These are phyloP conservation scores for Gynostemma pentaphyllum DNA, from an alignment of 306 rosid genomes.

Conservation along the genomic window DNA sequence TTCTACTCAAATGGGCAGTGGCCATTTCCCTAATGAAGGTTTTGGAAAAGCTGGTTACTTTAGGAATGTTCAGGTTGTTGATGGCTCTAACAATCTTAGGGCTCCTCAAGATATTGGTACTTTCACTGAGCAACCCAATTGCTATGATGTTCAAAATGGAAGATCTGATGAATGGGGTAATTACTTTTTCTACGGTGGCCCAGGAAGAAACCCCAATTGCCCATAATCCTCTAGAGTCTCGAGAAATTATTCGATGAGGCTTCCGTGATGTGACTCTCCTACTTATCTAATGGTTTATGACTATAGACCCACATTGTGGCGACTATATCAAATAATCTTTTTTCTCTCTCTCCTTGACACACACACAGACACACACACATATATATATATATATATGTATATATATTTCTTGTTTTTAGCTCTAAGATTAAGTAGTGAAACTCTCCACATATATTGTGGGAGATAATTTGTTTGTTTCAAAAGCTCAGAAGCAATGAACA, in stretches of 20 bases:
- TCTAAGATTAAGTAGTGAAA: too few species aligned
- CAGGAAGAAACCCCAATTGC: conserved; percentile 80
- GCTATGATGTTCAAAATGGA: conserved; percentile 79
- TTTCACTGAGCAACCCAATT: conserved; percentile 69
- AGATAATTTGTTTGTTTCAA: not conserved
- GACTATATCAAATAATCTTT: not conserved
- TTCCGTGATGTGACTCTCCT: too few species aligned
- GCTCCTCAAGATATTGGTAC: conserved; percentile 72
- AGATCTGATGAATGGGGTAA: conserved; percentile 90
- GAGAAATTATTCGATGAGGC: too few species aligned
- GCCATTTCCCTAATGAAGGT: conserved; percentile 82
- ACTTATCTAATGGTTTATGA: too few species aligned
- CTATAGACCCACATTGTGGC: too few species aligned
- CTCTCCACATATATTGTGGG: not conserved
- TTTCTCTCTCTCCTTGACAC: too few species aligned
- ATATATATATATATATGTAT: too few species aligned
- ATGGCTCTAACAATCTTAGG: conserved; percentile 73
- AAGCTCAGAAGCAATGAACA: not conserved
- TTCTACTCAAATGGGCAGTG: conserved; percentile 91
- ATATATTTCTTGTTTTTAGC: too few species aligned
- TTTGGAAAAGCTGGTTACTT: conserved; percentile 82
- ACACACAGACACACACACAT: too few species aligned
- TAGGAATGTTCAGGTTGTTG: conserved; percentile 75
- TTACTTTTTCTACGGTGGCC: conserved; percentile 95
- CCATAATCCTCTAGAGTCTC: conserved; percentile 27